phyloP scores from a whole-genome alignment of 2,329 filamentous ascomycete genomes.

The Dactylellina parvicollis region DNA sequence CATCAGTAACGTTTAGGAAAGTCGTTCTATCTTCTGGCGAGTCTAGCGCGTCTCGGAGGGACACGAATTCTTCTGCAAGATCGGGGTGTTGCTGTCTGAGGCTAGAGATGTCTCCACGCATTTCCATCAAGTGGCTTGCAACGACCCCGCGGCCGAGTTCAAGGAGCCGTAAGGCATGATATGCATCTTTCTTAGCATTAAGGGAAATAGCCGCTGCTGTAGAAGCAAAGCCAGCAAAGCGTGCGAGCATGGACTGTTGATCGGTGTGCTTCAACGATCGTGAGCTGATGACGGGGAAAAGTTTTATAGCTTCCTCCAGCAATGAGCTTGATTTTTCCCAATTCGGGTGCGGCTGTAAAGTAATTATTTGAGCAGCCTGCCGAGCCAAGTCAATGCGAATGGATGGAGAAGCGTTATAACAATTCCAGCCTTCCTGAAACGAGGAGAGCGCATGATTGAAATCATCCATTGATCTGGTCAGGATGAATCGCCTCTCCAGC shows the following conservation, averaged over 20 bases:
- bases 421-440: conserved; percentile 2
- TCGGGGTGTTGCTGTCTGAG: conserved; percentile 23
- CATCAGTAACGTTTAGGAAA: not conserved
- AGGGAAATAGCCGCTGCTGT: conserved; percentile 16
- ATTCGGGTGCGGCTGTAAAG: not conserved
- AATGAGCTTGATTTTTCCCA: conserved; percentile 15
- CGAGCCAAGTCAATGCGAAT: not conserved
- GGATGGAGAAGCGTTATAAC: not conserved
- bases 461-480: not conserved
- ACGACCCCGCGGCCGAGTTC: conserved; percentile 59
- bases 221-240: conserved; percentile 17
- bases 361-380: not conserved
- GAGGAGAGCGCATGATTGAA: not conserved
- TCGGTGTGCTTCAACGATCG: conserved; percentile 14
- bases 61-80: conserved; percentile 44
- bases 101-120: conserved; percentile 53
- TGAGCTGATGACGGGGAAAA: conserved; percentile 17
- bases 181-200: not conserved
- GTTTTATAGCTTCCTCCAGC: conserved; percentile 29
- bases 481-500: not conserved
- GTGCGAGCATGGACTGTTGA: conserved; percentile 16
- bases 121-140: conserved; percentile 54
- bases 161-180: conserved; percentile 48
- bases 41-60: conserved; percentile 39
- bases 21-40: conserved; percentile 4